Base-by-base conservation (phyloP, 1,139 yeast genomes). In the Debaryomyces singareniensis region DNA sequence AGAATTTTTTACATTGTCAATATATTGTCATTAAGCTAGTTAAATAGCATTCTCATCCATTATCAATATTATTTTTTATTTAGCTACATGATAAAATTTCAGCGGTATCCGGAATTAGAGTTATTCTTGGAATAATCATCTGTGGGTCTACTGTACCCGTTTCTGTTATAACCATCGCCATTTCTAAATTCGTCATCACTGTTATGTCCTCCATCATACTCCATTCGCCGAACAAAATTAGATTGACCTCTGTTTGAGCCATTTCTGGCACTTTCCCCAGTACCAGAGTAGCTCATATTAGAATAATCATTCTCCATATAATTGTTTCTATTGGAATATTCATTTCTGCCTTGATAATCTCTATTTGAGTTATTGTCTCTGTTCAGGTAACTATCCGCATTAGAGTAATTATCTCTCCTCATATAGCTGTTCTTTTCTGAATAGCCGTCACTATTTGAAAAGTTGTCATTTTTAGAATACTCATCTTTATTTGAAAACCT, bases 121-220 rank as follows among this genome's bases (percentile, higher is more conserved):
- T n/a, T n/a, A n/a, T n/a, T n/a, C n/a, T n/a, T n/a, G n/a, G n/a
- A n/a, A n/a, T n/a, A n/a, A n/a, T n/a, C n/a, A n/a, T n/a, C n/a
- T n/a, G n/a, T n/a, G n/a, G n/a, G n/a, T n/a, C n/a, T n/a, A n/a
- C n/a, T n/a, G n/a, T n/a, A n/a, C n/a, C n/a, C 20, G 14, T 24
- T 13, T 20, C 36, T 36, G 29, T 38, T 40, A 35, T 35, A 32
- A 15, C 43, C 43, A 27, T 41, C 43, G 24, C 42, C 43, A 29
- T 39, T 29, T 26, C 44, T 47, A 29, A 49, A 53, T 27, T 40
- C 41, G 15, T 51, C 49, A 29, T 47, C 42, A 7, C 18, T 13
- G 4, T 24, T 24, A 13, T 34, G 26, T 13, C 36, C 36, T 25
- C 37, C 37, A 3, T 32, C 39, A 33, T 24, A 32, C 27, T 22